phyloP scores from a whole-genome alignment of 495 filamentous ascomycete species.

The Lepraria neglecta region DNA sequence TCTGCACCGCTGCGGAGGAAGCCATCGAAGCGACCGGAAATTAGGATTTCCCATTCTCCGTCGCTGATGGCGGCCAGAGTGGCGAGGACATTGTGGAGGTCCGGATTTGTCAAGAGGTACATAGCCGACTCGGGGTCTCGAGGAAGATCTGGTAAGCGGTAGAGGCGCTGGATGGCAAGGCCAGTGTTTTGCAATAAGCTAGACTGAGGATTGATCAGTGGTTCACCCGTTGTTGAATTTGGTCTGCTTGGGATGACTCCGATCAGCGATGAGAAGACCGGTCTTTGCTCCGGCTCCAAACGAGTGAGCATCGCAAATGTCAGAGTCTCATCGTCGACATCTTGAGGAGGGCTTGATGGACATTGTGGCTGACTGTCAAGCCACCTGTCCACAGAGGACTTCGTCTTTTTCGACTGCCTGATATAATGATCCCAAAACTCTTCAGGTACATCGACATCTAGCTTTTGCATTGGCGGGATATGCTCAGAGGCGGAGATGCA shows the following conservation, averaged over 20 bases:
- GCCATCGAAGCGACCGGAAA: conserved; percentile 92
- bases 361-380: conserved; percentile 67
- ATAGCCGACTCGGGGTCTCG: conserved; percentile 81
- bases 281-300: conserved; percentile 65
- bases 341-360: conserved; percentile 65
- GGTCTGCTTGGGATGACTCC: conserved; percentile 57
- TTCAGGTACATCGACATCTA: conserved; percentile 87
- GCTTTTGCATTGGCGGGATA: conserved; percentile 65
- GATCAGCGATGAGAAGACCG: conserved; percentile 70
- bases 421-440: conserved; percentile 85
- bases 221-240: conserved; percentile 14
- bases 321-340: conserved; percentile 87
- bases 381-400: conserved; percentile 78
- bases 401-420: conserved; percentile 79
- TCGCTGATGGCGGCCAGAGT: conserved; percentile 81
- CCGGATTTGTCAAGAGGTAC: conserved; percentile 78
- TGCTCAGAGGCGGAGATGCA: conserved; percentile 47
- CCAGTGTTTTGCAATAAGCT: conserved; percentile 65
- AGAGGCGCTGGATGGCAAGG: conserved; percentile 75
- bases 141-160: conserved; percentile 62
- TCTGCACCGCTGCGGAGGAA: conserved; percentile 95
- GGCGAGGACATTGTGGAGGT: conserved; percentile 75
- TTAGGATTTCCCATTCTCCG: conserved; percentile 93
- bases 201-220: conserved; percentile 50
- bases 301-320: conserved; percentile 89